A percentile compares a stretch with the other conserved stretches of the same genome.
These are phyloP conservation scores for Corylus americana DNA, from an alignment of 306 rosid species.

Conservation along the genomic window DNA sequence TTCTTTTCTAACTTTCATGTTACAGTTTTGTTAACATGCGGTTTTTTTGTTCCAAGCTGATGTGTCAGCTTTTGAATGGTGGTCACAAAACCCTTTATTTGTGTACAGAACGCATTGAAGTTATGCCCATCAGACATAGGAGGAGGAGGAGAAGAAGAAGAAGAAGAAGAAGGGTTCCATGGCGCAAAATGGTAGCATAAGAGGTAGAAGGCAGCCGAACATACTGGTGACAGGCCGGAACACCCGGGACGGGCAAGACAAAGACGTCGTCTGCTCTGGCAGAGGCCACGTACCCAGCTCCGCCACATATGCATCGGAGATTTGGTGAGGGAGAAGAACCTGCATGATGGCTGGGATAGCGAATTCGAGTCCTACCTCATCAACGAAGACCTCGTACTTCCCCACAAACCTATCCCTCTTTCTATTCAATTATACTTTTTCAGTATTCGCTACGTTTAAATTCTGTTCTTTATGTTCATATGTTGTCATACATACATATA, in stretches of 20 bases:
- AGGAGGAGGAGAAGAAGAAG: too few relatives aligned
- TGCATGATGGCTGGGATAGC: constrained; percentile 91
- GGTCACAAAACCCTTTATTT: too few relatives aligned
- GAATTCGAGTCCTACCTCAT: constrained; percentile 70
- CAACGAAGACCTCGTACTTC: constrained; percentile 73
- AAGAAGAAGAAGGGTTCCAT: constrained; percentile 3
- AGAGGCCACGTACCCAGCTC: constrained; percentile 60
- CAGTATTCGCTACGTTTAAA: not conserved
- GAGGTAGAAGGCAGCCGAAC: constrained; percentile 59
- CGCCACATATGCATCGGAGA: constrained; percentile 73
- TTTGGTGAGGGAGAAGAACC: constrained; percentile 72
- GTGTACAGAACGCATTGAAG: too few relatives aligned
- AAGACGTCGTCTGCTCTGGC: constrained; percentile 65
- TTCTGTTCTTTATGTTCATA: not conserved
- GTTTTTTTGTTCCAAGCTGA: too few relatives aligned
- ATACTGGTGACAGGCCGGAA: constrained; percentile 67
- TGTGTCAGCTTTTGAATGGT: too few relatives aligned
- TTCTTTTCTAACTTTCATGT: too few relatives aligned
- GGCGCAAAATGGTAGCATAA: constrained; percentile 36
- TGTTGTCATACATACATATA: not conserved
- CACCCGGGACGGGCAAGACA: constrained; percentile 94
- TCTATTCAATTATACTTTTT: not conserved
- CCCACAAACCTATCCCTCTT: not conserved
- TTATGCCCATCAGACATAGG: too few relatives aligned
- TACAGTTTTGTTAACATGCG: too few relatives aligned